A percentile compares a stretch with the other conserved stretches of the same genome.
These are phyloP conservation scores for Blastomyces percursus DNA, from an alignment of 2,329 filamentous ascomycete species.

Conservation along the genomic window DNA sequence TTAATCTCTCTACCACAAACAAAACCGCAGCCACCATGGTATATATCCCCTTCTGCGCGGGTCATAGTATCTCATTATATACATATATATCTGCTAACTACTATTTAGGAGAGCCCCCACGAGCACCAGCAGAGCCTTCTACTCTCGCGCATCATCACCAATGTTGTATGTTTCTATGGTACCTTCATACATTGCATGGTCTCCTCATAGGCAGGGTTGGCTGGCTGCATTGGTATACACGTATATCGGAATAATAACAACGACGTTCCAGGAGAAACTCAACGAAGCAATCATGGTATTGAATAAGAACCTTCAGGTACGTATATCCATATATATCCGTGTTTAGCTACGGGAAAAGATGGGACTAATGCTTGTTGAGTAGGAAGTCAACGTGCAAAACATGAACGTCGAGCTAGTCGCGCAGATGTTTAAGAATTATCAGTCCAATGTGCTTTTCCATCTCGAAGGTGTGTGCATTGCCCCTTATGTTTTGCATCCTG, in stretches of 20 bases:
- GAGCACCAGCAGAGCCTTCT: constrained; percentile 94
- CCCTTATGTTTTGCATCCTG: not conserved
- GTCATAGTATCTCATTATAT: not conserved
- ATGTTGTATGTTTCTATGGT: constrained; percentile 60
- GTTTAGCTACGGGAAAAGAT: not conserved
- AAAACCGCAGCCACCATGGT: not conserved
- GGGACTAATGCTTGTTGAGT: constrained; percentile 1
- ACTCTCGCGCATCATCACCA: constrained; percentile 89
- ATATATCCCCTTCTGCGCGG: not conserved
- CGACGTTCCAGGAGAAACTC: constrained; percentile 65
- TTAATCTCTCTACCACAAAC: not conserved
- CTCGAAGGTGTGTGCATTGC: constrained; percentile 60
- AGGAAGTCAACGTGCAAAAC: constrained; percentile 98
- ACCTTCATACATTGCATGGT: not conserved
- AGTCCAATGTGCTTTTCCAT: constrained; percentile 94
- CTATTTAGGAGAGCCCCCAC: constrained; percentile 72
- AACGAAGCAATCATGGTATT: constrained; percentile 88
- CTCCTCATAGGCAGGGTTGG: not conserved
- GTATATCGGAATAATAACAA: not conserved
- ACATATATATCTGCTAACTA: not conserved
- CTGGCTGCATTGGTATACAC: not conserved
- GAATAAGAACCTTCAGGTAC: constrained; percentile 81
- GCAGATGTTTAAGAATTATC: constrained; percentile 99
- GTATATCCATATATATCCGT: constrained; percentile 5
- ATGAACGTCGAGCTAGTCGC: constrained; percentile 98